These are phyloP conservation scores for Termitomyces sp. DNA, from an alignment of 768 basidiomycete genomes.

Conservation along the genomic window DNA sequence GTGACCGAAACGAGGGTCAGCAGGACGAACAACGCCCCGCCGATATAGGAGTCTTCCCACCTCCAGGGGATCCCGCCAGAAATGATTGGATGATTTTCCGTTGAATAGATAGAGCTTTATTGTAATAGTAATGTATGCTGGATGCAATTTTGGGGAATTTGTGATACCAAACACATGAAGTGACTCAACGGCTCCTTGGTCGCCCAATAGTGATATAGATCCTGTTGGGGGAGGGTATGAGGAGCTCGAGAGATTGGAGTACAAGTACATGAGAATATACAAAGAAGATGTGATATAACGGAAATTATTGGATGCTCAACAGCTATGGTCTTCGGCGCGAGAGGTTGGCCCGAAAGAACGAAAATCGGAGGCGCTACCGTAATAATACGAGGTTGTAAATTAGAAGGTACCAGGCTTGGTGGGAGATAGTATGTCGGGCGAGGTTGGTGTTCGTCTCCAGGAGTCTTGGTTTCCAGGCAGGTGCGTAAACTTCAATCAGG, in stretches of 20 bases:
- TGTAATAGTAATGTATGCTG: constrained; percentile 11
- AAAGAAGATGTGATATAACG: no score
- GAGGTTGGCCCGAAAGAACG: no score
- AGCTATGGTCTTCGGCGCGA: no score
- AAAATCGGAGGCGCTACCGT: no score
- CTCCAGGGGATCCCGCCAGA: constrained; percentile 59
- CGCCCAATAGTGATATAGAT: no score
- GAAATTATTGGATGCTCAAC: no score
- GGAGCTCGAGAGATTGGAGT: no score
- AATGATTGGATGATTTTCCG: constrained; percentile 64
- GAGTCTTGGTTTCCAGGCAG: not conserved
- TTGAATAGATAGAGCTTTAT: constrained; percentile 27
- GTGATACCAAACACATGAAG: not conserved
- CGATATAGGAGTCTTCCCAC: constrained; percentile 54
- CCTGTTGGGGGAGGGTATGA: no score
- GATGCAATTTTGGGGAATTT: not conserved
- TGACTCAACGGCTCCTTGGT: not conserved
- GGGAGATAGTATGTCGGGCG: no score
- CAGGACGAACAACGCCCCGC: constrained; percentile 37
- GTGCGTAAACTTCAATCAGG: not conserved
- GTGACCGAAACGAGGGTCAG: constrained; percentile 51
- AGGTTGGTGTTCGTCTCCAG: not conserved
- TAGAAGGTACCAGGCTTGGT: no score
- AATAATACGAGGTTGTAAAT: no score
- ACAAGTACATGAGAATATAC: no score